These are phyloP conservation scores for Stenogyne calaminthoides DNA, from an alignment of 305 asterid genomes.

Conservation along the genomic window DNA sequence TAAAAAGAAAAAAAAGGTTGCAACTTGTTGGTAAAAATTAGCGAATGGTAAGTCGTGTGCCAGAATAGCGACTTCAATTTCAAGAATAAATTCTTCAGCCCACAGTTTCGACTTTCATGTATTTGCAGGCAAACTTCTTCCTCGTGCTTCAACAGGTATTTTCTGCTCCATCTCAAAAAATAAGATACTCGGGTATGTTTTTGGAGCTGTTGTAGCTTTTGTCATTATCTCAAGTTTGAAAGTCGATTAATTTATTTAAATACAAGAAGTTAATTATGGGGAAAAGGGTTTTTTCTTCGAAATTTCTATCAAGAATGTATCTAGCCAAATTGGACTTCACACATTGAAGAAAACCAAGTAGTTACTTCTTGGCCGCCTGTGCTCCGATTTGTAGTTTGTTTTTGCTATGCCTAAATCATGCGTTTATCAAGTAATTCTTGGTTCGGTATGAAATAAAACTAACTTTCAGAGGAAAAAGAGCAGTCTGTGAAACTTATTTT, in stretches of 20 bases:
- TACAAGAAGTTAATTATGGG: background rate
- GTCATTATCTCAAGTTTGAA: background rate
- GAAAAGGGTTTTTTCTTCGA: background rate
- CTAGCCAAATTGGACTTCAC: background rate
- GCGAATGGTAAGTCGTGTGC: background rate
- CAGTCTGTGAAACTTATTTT: background rate
- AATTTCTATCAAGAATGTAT: conserved; percentile 14
- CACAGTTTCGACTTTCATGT: background rate
- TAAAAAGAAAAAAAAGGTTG: too few relatives aligned
- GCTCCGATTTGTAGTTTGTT: background rate
- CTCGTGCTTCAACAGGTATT: conserved; percentile 23
- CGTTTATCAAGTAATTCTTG: background rate
- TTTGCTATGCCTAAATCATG: conserved; percentile 7
- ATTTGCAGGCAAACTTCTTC: conserved; percentile 14
- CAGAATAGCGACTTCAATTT: conserved; percentile 6
- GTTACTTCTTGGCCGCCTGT: background rate
- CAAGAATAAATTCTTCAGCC: conserved; percentile 2
- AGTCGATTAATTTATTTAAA: background rate
- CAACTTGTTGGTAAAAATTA: too few relatives aligned
- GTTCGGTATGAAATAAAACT: background rate
- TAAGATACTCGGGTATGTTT: background rate
- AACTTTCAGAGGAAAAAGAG: background rate
- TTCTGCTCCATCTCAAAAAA: background rate
- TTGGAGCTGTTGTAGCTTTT: background rate
- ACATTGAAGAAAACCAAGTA: background rate